Conservation (phyloP, 2,329 filamentous ascomycete species). For the Penicillium sp. region DNA sequence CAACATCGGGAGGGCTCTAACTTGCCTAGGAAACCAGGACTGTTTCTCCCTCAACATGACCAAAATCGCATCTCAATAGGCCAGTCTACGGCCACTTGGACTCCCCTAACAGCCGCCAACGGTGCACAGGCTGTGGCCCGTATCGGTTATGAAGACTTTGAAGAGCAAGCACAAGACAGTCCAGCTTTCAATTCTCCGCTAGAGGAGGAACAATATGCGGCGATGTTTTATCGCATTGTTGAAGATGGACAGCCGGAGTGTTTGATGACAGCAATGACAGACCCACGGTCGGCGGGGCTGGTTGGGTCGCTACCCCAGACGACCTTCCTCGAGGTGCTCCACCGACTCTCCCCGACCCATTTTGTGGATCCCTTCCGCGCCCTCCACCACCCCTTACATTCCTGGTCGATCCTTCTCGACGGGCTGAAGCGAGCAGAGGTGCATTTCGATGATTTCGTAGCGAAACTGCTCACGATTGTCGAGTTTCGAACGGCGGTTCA, state of each 20-base stretch:
- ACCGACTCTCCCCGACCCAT: constrained; percentile 62
- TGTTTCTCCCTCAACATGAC: not conserved
- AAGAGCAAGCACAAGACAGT: not conserved
- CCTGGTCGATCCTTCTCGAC: constrained; percentile 50
- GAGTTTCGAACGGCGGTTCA: constrained; percentile 40
- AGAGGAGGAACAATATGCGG: constrained; percentile 16
- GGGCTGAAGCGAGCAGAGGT: constrained; percentile 41
- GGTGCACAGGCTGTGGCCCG: not conserved
- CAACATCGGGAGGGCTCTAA: not conserved
- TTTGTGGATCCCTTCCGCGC: constrained; percentile 53
- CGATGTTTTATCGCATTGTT: constrained; percentile 33
- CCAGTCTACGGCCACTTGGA: not conserved
- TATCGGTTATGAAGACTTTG: not conserved
- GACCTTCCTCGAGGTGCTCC: constrained; percentile 67
- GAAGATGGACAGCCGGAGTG: constrained; percentile 45
- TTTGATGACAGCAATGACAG: constrained; percentile 41
- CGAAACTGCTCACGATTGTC: constrained; percentile 43
- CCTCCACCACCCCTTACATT: constrained; percentile 56
- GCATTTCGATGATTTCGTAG: constrained; percentile 46
- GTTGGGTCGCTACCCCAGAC: constrained; percentile 54
- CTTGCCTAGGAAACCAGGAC: too few species aligned
- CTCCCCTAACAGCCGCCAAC: not conserved
- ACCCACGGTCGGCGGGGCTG: constrained; percentile 34
- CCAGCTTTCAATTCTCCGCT: constrained; percentile 14
- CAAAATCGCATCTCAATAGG: not conserved